phyloP scores from a whole-genome alignment of 2,329 filamentous ascomycete genomes.

The Biscogniauxia mediterranea region DNA sequence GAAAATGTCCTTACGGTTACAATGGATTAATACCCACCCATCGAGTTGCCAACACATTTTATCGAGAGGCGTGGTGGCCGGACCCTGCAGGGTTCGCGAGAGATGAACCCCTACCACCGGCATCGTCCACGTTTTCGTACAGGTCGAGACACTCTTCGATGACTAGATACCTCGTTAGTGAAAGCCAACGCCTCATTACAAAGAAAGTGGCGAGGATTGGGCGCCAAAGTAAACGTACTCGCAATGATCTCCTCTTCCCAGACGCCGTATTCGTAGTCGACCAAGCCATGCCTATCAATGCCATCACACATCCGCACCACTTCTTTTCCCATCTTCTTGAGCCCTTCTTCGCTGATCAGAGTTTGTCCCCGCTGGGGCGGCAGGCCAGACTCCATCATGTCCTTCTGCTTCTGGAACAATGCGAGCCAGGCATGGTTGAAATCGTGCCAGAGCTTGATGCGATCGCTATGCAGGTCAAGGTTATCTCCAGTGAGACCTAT shows the following conservation, averaged over 20 bases:
- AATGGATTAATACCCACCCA: slow-evolving; percentile 15
- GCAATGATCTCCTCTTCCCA: slow-evolving; percentile 90
- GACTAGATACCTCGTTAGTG: slow-evolving; percentile 22
- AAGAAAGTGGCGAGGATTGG: not conserved
- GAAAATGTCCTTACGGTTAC: slow-evolving; percentile 23
- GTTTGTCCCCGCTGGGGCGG: slow-evolving; percentile 57
- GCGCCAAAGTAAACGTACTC: slow-evolving; percentile 53
- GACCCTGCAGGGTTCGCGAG: slow-evolving; percentile 20
- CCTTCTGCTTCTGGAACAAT: slow-evolving; percentile 78
- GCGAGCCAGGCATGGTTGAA: slow-evolving; percentile 93
- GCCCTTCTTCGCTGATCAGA: slow-evolving; percentile 64
- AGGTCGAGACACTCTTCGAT: slow-evolving; percentile 43
- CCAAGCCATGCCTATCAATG: slow-evolving; percentile 86
- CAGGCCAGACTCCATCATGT: slow-evolving; percentile 63
- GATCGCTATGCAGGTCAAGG: slow-evolving; percentile 68
- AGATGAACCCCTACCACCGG: slow-evolving; percentile 31
- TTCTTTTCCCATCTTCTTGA: slow-evolving; percentile 80
- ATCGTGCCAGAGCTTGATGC: slow-evolving; percentile 85
- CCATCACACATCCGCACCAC: slow-evolving; percentile 80
- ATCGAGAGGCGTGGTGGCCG: slow-evolving; percentile 21
- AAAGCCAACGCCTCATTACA: not conserved
- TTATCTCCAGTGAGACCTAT: slow-evolving; percentile 84
- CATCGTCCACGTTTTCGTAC: slow-evolving; percentile 41
- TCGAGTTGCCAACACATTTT: slow-evolving; percentile 4
- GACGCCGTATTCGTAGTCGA: slow-evolving; percentile 96